Conservation (phyloP, 164 flowering plant genomes). For the Magnolia sinica region DNA sequence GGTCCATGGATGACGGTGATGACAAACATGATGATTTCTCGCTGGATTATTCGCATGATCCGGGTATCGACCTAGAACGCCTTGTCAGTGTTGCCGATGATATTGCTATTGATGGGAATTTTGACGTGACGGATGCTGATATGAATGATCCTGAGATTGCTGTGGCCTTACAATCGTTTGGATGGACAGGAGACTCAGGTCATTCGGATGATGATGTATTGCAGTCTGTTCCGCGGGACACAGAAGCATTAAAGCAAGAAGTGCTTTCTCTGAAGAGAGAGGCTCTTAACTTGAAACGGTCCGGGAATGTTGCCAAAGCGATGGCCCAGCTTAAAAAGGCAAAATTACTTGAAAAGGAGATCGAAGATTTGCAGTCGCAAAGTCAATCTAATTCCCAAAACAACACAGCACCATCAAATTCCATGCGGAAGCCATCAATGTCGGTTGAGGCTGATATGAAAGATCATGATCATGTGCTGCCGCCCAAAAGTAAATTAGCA, state of each 20-base stretch:
- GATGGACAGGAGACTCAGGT: constrained; percentile 71
- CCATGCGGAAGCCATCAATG: constrained; percentile 7
- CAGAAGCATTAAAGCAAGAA: constrained; percentile 40
- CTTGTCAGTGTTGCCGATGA: constrained; percentile 45
- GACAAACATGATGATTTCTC: constrained; percentile 36
- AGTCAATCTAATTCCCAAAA: neutral
- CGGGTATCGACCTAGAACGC: constrained; percentile 35
- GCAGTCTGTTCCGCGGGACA: constrained; percentile 29
- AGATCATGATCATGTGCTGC: constrained; percentile 16
- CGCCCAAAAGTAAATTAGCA: constrained; percentile 51
- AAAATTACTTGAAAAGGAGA: constrained; percentile 61
- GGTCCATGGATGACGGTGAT: constrained; percentile 47
- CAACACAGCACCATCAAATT: constrained; percentile 3
- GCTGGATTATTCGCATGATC: constrained; percentile 17
- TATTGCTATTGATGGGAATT: constrained; percentile 37
- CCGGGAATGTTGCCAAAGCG: constrained; percentile 72
- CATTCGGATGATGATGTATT: constrained; percentile 18
- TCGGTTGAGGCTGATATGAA: constrained; percentile 14
- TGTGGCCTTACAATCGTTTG: constrained; percentile 62
- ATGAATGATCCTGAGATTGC: constrained; percentile 78
- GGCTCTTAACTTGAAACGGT: constrained; percentile 62
- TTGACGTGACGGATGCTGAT: constrained; percentile 86
- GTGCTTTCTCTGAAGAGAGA: constrained; percentile 64
- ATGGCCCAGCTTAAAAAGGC: constrained; percentile 68
- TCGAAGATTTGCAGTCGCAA: constrained; percentile 31